Percentiles rank a stretch among this genome's conserved stretches.
These are phyloP conservation scores for Rusavskia elegans DNA, from an alignment of 495 filamentous ascomycete genomes.

Conservation along the genomic window DNA sequence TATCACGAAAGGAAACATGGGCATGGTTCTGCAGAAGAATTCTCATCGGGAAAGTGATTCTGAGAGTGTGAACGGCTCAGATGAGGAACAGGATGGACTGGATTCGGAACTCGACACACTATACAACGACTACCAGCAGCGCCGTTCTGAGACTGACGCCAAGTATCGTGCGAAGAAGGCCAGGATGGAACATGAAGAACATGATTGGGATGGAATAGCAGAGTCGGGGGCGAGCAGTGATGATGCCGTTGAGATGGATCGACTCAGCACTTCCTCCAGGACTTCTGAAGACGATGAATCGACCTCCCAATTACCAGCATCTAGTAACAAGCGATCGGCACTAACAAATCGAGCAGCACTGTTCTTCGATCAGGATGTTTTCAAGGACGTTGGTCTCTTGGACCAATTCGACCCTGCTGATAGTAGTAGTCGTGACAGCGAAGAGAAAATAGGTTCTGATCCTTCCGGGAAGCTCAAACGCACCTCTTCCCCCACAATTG, in stretches of 20 bases:
- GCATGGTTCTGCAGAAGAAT: slow-evolving; percentile 22
- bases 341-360: slow-evolving; percentile 68
- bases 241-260: slow-evolving; percentile 33
- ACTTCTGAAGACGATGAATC: slow-evolving; percentile 23
- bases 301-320: background rate
- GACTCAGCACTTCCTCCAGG: slow-evolving; percentile 40
- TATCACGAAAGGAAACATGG: slow-evolving; percentile 67
- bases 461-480: too few relatives aligned
- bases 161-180: slow-evolving; percentile 82
- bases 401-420: background rate
- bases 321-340: slow-evolving; percentile 14
- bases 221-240: slow-evolving; percentile 44
- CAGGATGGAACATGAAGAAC: slow-evolving; percentile 65
- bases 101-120: slow-evolving; percentile 72
- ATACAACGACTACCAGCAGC: slow-evolving; percentile 76
- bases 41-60: slow-evolving; percentile 16
- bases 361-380: slow-evolving; percentile 94
- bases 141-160: slow-evolving; percentile 58
- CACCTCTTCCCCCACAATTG: too few relatives aligned
- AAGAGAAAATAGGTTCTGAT: too few relatives aligned
- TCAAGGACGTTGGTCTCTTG: slow-evolving; percentile 56
- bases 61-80: slow-evolving; percentile 41
- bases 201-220: slow-evolving; percentile 84
- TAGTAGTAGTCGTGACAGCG: background rate
- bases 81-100: slow-evolving; percentile 66